These are phyloP conservation scores for Fraxinus floribunda DNA, from an alignment of 305 asterid species.

Conservation along the genomic window DNA sequence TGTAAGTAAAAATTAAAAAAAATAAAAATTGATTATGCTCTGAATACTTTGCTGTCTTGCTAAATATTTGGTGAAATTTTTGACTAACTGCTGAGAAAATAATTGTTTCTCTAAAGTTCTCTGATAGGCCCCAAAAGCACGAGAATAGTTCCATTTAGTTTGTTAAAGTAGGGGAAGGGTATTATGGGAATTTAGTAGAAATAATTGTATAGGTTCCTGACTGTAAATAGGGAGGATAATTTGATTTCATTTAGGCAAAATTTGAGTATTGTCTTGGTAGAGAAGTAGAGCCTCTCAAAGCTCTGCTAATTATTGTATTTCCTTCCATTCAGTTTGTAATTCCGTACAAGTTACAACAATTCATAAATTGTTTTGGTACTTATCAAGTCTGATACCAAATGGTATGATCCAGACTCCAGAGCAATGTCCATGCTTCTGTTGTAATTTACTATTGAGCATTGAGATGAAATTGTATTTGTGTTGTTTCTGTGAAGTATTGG, in stretches of 20 bases:
- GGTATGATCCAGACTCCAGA: background rate
- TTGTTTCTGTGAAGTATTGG: background rate
- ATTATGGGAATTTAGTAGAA: background rate
- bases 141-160: background rate
- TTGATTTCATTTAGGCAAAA: background rate
- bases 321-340: background rate
- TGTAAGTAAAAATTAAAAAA: background rate
- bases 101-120: background rate
- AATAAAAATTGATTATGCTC: background rate
- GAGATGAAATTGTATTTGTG: background rate
- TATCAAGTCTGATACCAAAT: background rate
- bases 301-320: background rate
- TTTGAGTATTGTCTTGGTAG: background rate
- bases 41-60: background rate
- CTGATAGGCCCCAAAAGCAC: background rate
- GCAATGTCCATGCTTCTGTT: background rate
- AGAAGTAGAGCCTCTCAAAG: background rate
- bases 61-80: background rate
- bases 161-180: background rate
- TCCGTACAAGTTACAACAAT: background rate
- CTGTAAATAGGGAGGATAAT: background rate
- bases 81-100: background rate
- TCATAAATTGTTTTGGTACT: background rate
- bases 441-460: background rate
- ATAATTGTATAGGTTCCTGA: background rate